A percentile compares a stretch with the other conserved stretches of the same genome.
These are phyloP conservation scores for Hypoxylon sp. DNA, from an alignment of 2,329 filamentous ascomycete genomes.

Conservation along the genomic window DNA sequence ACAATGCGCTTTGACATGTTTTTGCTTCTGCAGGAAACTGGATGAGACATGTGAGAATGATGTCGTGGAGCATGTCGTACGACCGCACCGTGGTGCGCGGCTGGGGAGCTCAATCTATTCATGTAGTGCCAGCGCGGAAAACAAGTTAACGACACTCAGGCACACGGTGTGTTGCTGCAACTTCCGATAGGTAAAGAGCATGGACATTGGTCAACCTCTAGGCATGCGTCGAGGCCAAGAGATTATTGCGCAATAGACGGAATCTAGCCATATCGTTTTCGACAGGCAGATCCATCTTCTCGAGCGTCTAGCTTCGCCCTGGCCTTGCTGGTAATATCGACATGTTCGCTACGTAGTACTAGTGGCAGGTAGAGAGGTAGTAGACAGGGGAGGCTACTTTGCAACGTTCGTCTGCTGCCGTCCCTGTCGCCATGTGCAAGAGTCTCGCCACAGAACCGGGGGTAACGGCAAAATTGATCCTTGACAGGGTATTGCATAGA, in stretches of 20 bases:
- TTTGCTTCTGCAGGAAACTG: slow-evolving; percentile 28
- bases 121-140: slow-evolving; percentile 29
- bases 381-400: slow-evolving; percentile 25
- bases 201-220: slow-evolving; percentile 19
- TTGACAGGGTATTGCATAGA: slow-evolving; percentile 38
- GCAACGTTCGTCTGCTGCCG: slow-evolving; percentile 31
- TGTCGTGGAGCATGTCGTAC: slow-evolving; percentile 38
- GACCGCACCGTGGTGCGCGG: slow-evolving; percentile 29
- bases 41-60: slow-evolving; percentile 40
- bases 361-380: slow-evolving; percentile 5
- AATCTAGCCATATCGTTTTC: slow-evolving; percentile 26
- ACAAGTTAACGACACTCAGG: slow-evolving; percentile 33
- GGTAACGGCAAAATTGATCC: slow-evolving; percentile 50
- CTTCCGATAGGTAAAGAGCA: slow-evolving; percentile 37
- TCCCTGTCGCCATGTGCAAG: slow-evolving; percentile 56
- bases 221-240: slow-evolving; percentile 21
- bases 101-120: slow-evolving; percentile 31
- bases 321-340: slow-evolving; percentile 15
- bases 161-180: slow-evolving; percentile 28
- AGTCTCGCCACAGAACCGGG: slow-evolving; percentile 53
- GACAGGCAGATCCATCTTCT: slow-evolving; percentile 17
- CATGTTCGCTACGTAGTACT: slow-evolving; percentile 17
- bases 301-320: slow-evolving; percentile 12
- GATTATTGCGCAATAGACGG: slow-evolving; percentile 23
- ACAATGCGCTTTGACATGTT: slow-evolving; percentile 22